Percentiles rank a stretch among this genome's conserved stretches.
Conservation (phyloP, 257 asterid species). For the Ajuga chamaepitys region DNA sequence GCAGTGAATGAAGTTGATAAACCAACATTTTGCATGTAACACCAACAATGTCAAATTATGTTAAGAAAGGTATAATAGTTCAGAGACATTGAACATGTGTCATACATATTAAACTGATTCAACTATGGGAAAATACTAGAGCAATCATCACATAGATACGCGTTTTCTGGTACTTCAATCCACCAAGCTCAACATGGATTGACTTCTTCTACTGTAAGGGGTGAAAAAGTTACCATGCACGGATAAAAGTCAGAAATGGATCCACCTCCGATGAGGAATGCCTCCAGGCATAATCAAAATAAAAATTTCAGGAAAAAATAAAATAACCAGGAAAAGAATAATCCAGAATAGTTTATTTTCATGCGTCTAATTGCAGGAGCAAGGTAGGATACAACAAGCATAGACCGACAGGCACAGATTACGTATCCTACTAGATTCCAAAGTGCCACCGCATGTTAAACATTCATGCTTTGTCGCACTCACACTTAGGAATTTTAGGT, state of each 20-base stretch:
- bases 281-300: background rate
- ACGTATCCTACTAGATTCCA: background rate
- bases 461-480: slow-evolving; percentile 2
- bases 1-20: background rate
- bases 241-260: slow-evolving; percentile 5
- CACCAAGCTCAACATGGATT: slow-evolving; percentile 3
- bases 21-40: slow-evolving; percentile 7
- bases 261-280: background rate
- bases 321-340: background rate
- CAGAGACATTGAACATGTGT: background rate
- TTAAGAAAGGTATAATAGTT: background rate
- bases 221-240: background rate
- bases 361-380: background rate
- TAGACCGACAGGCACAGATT: slow-evolving; percentile 8
- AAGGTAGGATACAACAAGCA: background rate
- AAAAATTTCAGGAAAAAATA: background rate
- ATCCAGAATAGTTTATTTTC: background rate
- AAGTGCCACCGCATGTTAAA: background rate
- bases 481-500: background rate
- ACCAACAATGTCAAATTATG: background rate
- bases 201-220: background rate
- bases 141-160: slow-evolving; percentile 3
- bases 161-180: slow-evolving; percentile 7
- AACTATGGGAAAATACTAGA: background rate
- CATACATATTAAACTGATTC: background rate